Evolutionary conservation across 768 basidiomycete species (phyloP), one percentile per base, ranked within the genome.

Genomic region (Macrolepiota dolichaula): DNA sequence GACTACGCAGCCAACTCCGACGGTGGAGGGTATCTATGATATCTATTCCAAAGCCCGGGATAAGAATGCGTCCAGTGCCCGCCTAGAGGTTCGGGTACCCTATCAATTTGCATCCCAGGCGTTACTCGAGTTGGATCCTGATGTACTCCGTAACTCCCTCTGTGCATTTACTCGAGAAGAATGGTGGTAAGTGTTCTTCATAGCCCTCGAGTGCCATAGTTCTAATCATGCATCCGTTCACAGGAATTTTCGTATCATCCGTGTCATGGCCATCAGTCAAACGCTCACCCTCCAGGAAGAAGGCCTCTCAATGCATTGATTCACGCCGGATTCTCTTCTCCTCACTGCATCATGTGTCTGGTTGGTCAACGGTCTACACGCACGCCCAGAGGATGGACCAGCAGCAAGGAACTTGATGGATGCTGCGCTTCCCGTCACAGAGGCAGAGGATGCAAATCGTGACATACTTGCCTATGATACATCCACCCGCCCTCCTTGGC

Each of bases 61-160:
- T 9, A 36, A 36, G 0, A 68, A 64, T 40, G 12, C 53, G 17
- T 68, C 72, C 6, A 62, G 63, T 11, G 74, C 76, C 17, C 65
- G 71, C 1, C 24, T 72, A 0, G 73, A 76, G 51, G 55, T 73
- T 6, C 64, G 75, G 1, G 61, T 74, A 1, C 71, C 71, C 4
- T 50, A 24, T 46, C 3, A 7, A 11, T 70, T 3, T 10, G 27
- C 25, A 37, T 3, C 50, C 63, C 46, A 64, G 61, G 0, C 6
- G 27, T 3, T 52, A 10, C 24, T 22, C 1, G 0, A 66, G 54
- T 29, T 35, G 63, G 24, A 17, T 11, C 2, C 3, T 5, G 12
- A 2, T 51, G 2, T 27, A 61, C 2, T 12, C 51, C 3, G 22
- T 1, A 35, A 29, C 1, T 65, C 61, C 2, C 50, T 71, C 11